Conservation (phyloP, 2,329 filamentous ascomycete genomes). For the Scedosporium apiospermum region DNA sequence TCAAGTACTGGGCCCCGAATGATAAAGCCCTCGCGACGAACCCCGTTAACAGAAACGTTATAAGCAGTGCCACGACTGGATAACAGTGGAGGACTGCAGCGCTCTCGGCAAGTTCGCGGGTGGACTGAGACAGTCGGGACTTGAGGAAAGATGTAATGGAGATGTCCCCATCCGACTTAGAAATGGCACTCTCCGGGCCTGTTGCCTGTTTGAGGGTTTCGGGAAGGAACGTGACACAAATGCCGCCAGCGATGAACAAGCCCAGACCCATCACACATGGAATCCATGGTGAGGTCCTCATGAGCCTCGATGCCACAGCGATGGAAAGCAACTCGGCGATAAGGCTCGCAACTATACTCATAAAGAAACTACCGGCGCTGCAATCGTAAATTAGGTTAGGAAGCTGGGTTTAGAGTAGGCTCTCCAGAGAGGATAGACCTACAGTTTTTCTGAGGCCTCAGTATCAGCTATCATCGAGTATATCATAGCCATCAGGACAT, state of each 20-base stretch:
- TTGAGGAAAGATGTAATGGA: neutral
- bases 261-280: neutral
- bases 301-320: conserved; percentile 5
- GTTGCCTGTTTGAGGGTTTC: neutral
- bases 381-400: neutral
- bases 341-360: conserved; percentile 3
- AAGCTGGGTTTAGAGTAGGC: neutral
- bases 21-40: neutral
- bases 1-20: conserved; percentile 9
- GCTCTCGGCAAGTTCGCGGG: neutral
- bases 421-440: neutral
- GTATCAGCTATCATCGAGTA: conserved; percentile 9
- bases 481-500: conserved; percentile 8
- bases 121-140: neutral
- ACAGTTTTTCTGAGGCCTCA: conserved; percentile 7
- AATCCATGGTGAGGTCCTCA: conserved; percentile 4
- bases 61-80: conserved; percentile 5
- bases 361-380: conserved; percentile 2
- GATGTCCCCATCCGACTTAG: neutral
- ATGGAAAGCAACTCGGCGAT: neutral
- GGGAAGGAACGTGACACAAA: neutral
- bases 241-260: neutral
- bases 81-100: neutral
- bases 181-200: neutral
- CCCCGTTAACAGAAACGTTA: conserved; percentile 5